Evolutionary conservation across 1,139 yeast species (phyloP).

Genomic region (Candida sanyaensis): DNA sequence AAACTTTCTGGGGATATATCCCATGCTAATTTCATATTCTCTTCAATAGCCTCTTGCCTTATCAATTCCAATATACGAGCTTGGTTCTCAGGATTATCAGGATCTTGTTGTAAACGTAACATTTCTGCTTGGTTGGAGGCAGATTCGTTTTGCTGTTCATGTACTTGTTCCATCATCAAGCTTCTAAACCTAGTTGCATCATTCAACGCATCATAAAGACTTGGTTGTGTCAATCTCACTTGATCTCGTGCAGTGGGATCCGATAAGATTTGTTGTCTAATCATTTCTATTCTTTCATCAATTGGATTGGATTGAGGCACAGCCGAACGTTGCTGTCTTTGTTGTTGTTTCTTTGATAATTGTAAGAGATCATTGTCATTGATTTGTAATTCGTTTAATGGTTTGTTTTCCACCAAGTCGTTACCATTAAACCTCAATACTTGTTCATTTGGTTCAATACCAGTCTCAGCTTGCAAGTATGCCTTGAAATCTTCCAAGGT

Average conservation of each 20-base stretch:
- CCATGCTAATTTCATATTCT: slow-evolving; percentile 74
- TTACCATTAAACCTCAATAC: slow-evolving; percentile 49
- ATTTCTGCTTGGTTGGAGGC: slow-evolving; percentile 47
- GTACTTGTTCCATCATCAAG: slow-evolving; percentile 35
- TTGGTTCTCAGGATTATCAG: slow-evolving; percentile 76
- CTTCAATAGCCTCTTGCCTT: slow-evolving; percentile 72
- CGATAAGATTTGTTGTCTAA: slow-evolving; percentile 49
- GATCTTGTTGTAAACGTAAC: slow-evolving; percentile 53
- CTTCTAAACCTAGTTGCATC: slow-evolving; percentile 56
- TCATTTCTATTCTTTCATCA: slow-evolving; percentile 48
- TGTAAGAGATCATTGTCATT: slow-evolving; percentile 61
- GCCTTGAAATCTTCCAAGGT: slow-evolving; percentile 71
- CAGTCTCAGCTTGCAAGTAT: slow-evolving; percentile 74
- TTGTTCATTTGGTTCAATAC: slow-evolving; percentile 49
- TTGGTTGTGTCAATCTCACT: slow-evolving; percentile 39
- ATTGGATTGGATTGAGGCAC: slow-evolving; percentile 13
- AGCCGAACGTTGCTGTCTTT: slow-evolving; percentile 2
- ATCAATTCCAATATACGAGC: slow-evolving; percentile 66
- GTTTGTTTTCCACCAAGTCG: slow-evolving; percentile 33
- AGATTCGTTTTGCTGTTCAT: slow-evolving; percentile 18
- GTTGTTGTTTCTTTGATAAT: slow-evolving; percentile 17
- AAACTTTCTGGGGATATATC: slow-evolving; percentile 92
- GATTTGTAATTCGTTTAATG: slow-evolving; percentile 50
- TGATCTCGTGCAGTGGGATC: slow-evolving; percentile 41
- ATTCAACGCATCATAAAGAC: slow-evolving; percentile 44